Evolutionary conservation across 192 early-diverging fungal genomes (phyloP), one percentile per base, ranked within the genome.

Genomic region (Chytriomyces sp.): DNA sequence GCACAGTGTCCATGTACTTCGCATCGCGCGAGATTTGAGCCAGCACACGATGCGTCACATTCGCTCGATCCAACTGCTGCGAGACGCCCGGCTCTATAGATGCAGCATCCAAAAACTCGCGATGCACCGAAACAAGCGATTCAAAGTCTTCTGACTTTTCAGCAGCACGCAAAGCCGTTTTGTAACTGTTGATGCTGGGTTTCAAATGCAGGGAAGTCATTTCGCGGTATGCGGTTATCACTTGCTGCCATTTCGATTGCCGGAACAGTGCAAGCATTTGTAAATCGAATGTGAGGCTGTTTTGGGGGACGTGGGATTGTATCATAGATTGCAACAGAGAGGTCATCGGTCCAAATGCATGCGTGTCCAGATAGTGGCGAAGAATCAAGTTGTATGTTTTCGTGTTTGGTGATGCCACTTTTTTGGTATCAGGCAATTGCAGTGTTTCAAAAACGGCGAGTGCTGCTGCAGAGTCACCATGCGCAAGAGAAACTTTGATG

Each of bases 341-440:
- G 0, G 2, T 45, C 11, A 67, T 67, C 0, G 66, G 28, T 28
- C 26, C 43, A 16, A 45, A 46, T 3, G 11, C 44, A 28, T 67
- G 13, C 1, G 45, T 47, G 16, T 67, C 66, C 16, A 67, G 24
- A 28, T 67, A 67, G 66, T 67, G 26, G 8, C 45, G 66, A 8
- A 67, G 45, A 8, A 67, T 28, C 16, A 47, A 28, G 45, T 23
- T 13, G 66, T 67, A 67, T 13, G 66, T 67, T 10, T 11, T 13
- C 9, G 66, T 11, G 46, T n/a, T 67, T 13, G 66, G 66, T 16
- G 43, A 11, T 23, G 26, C 11, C n/a, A 5, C n/a, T 64, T 18
- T 64, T 28, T 18, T 28, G 66, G 16, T 0, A 46, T 1, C 1
- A 3, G 28, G 43, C 11, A 47, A 26, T 47, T 45, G 66, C 13